Base-by-base conservation (phyloP, 768 basidiomycete genomes). In the Collybia mongolica region DNA sequence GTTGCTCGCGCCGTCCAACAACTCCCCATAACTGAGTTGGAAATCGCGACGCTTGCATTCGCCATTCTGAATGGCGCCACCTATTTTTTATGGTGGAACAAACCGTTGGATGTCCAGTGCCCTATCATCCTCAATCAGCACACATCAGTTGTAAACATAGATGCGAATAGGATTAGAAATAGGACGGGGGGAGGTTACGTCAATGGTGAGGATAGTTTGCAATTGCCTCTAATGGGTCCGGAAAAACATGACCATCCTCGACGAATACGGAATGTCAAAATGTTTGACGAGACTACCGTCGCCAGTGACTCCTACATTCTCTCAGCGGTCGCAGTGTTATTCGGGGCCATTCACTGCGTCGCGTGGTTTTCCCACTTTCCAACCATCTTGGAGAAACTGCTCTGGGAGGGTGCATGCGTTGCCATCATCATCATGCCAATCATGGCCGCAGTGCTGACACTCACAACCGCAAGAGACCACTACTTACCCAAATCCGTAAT, bases 1-100 rank as follows among this genome's bases (percentile, higher is more conserved):
- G 54, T 66, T n/a, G 54, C 59, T 2, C 63, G 71, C 7, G 39
- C 29, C 9, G 39, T 22, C 0, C 50, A 58, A 19, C 39, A 50
- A 0, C 59, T 71, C 9, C 56, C 61, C 0, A 41, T 72, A 2
- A 66, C 63, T 2, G 61, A 67, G 24, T 60, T 73, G 3, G 69
- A 73, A 56, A 28, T 72, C 6, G 29, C 56, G 6, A 70, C 70
- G 0, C 43, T 71, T 14, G 67, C 68, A 7, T 62, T 65, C 48
- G 63, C 61, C 1, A 47, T 53, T 3, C 49, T 69, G 18, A 66
- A 67, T 24, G 46, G 56, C 14, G 22, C 63, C 26, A 60, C 60
- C 4, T 71, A 66, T 42, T 40, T 49, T 6, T 49, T 67, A 19
- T 73, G 71, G 70, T 66, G 64, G 70, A 40, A 62, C 37, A 72